phyloP scores from a whole-genome alignment of 1,139 yeast species.

The Geotrichum reessii region DNA sequence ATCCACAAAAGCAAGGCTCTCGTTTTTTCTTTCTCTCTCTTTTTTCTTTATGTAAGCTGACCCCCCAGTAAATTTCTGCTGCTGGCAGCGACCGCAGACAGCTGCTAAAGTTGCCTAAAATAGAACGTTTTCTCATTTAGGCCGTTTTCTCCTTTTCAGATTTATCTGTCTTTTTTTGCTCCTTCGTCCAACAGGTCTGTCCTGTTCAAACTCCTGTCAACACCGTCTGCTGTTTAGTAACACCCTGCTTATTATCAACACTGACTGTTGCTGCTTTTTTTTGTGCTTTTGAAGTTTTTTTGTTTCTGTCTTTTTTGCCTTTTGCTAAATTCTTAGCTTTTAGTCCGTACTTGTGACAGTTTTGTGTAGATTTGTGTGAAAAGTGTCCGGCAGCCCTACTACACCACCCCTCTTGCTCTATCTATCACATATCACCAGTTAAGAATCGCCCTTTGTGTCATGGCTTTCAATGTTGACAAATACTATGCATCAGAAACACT shows the following conservation, averaged over 20 bases:
- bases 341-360: background rate
- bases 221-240: too few relatives aligned
- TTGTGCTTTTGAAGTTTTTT: background rate
- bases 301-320: background rate
- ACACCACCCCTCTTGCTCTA: background rate
- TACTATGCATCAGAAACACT: slow-evolving; percentile 6
- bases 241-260: background rate
- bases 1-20: background rate
- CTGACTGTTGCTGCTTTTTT: background rate
- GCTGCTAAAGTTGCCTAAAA: background rate
- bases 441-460: background rate
- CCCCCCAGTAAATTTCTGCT: background rate
- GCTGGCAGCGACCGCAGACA: background rate
- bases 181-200: too few relatives aligned
- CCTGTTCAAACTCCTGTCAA: too few relatives aligned
- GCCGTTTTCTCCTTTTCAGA: background rate
- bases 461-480: slow-evolving; percentile 2
- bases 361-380: background rate
- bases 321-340: background rate
- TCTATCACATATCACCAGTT: background rate
- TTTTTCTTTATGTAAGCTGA: background rate
- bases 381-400: background rate
- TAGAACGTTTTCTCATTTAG: background rate
- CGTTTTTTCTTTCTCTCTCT: background rate
- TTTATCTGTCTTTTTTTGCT: background rate